Evolutionary conservation across 1,139 yeast genomes (phyloP).

Genomic region (Scheffersomyces illinoinensis): DNA sequence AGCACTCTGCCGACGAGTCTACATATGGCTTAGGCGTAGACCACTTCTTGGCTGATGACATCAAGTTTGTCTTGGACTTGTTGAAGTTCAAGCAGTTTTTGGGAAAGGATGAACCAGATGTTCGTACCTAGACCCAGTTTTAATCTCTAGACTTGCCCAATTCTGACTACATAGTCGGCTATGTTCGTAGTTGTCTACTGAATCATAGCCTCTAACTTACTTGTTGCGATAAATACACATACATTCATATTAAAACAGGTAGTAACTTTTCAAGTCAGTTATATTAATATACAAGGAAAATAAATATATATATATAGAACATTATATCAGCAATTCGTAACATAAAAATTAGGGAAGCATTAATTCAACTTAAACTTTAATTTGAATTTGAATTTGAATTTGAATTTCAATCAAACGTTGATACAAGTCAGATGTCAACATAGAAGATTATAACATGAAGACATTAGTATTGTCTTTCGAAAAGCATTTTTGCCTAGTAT

Average conservation of each 20-base stretch:
- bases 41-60: slow-evolving; percentile 63
- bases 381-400: too few relatives aligned
- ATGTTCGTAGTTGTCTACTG: background rate
- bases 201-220: background rate
- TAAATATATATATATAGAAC: background rate
- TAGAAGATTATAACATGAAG: background rate
- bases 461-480: background rate
- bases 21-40: slow-evolving; percentile 60
- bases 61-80: slow-evolving; percentile 63
- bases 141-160: background rate
- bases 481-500: background rate
- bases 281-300: background rate
- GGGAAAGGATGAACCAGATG: slow-evolving; percentile 88
- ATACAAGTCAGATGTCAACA: background rate
- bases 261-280: background rate
- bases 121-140: slow-evolving; percentile 55
- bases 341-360: background rate
- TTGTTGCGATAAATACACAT: background rate
- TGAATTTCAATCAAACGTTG: background rate
- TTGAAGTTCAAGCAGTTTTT: slow-evolving; percentile 72
- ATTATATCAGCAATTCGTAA: background rate
- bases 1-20: slow-evolving; percentile 64
- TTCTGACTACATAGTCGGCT: background rate
- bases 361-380: background rate
- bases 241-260: background rate